phyloP scores from a whole-genome alignment of 2,329 filamentous ascomycete genomes.

The Colletotrichum sansevieriae region DNA sequence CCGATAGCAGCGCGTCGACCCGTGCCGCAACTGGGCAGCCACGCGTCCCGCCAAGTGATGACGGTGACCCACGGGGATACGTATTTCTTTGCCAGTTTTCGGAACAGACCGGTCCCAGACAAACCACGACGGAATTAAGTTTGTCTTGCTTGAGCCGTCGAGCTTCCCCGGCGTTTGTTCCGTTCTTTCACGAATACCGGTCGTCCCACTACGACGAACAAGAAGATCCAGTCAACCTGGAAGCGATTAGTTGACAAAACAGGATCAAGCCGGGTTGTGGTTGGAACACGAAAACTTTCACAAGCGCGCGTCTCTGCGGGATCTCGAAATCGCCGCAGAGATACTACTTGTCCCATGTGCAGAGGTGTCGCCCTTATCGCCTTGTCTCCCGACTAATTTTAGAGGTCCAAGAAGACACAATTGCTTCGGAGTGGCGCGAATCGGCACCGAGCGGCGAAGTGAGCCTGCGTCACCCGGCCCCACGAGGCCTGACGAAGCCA shows the following conservation, averaged over 20 bases:
- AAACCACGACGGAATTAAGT: conserved; percentile 11
- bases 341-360: too few species aligned
- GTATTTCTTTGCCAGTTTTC: conserved; percentile 10
- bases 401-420: too few species aligned
- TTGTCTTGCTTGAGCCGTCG: conserved; percentile 23
- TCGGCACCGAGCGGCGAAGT: conserved; percentile 21
- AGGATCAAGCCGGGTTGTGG: too few species aligned
- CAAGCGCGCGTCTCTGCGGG: too few species aligned
- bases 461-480: conserved; percentile 23
- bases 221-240: too few species aligned
- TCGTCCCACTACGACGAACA: too few species aligned
- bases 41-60: conserved; percentile 13
- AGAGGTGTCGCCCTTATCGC: too few species aligned
- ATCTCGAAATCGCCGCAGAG: too few species aligned
- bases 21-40: conserved; percentile 5
- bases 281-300: too few species aligned
- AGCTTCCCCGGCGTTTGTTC: too few species aligned
- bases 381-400: not conserved
- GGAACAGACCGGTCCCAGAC: not conserved
- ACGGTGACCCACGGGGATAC: not conserved
- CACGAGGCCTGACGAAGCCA: conserved; percentile 15
- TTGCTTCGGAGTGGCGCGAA: not conserved
- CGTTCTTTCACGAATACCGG: too few species aligned
- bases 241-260: too few species aligned
- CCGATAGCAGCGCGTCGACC: conserved; percentile 6